Evolutionary conservation across 75 land plant species (phyloP).

Genomic region (Isoetes taiwanensis): DNA sequence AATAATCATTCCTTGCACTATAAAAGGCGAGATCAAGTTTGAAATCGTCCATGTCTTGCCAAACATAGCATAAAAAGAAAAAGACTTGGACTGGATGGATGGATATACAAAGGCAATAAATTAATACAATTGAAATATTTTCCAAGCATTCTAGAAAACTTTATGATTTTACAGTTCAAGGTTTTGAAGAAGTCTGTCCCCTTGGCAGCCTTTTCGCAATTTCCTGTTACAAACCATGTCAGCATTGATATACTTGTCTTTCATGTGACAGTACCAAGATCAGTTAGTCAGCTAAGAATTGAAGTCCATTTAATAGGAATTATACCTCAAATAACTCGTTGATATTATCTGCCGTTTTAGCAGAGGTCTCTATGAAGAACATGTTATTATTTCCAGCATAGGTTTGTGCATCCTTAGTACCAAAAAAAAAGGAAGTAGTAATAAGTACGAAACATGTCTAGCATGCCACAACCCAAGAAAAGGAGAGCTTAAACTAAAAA

Average conservation of each 20-base stretch:
- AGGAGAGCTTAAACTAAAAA: too few relatives aligned
- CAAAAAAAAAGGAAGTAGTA: neutral
- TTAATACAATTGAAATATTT: too few relatives aligned
- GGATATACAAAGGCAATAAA: too few relatives aligned
- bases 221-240: constrained; percentile 14
- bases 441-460: neutral
- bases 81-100: too few relatives aligned
- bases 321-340: constrained; percentile 57
- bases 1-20: too few relatives aligned
- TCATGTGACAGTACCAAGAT: neutral
- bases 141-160: too few relatives aligned
- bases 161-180: too few relatives aligned
- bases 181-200: constrained; percentile 9
- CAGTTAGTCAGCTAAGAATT: neutral
- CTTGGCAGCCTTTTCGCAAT: constrained; percentile 20
- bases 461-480: too few relatives aligned
- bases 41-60: too few relatives aligned
- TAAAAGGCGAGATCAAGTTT: too few relatives aligned
- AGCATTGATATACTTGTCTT: neutral
- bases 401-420: constrained; percentile 50
- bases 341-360: constrained; percentile 92
- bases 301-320: neutral
- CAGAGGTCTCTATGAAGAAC: constrained; percentile 98
- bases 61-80: too few relatives aligned
- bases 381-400: constrained; percentile 90